These are phyloP conservation scores for Alternaria sp. DNA, from an alignment of 2,329 filamentous ascomycete genomes.

Conservation along the genomic window DNA sequence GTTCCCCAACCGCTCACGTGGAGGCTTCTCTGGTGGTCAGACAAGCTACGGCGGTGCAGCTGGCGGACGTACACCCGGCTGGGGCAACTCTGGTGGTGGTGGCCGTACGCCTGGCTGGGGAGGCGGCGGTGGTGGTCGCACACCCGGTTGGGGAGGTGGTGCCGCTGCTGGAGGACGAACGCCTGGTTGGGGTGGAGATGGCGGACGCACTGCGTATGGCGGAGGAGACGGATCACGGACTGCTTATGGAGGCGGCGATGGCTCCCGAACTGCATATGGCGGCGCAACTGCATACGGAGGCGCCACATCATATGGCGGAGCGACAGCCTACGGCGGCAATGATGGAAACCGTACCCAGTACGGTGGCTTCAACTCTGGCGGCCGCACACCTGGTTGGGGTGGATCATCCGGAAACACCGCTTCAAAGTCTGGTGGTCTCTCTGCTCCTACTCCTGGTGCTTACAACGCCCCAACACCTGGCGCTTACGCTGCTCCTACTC, in stretches of 20 bases:
- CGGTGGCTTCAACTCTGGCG: conserved; percentile 60
- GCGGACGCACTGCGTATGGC: conserved; percentile 59
- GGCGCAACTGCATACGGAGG: conserved; percentile 73
- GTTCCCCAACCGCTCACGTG: conserved; percentile 46
- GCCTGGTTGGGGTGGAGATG: conserved; percentile 40
- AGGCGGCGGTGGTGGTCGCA: conserved; percentile 53
- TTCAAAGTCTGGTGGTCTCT: conserved; percentile 37
- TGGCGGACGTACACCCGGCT: conserved; percentile 43
- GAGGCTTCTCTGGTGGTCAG: conserved; percentile 45
- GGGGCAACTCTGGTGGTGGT: conserved; percentile 48
- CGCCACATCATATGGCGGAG: conserved; percentile 74
- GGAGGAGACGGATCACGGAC: conserved; percentile 47
- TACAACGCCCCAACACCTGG: conserved; percentile 47
- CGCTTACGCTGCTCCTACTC: conserved; percentile 45
- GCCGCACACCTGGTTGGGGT: conserved; percentile 61
- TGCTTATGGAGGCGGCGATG: conserved; percentile 48
- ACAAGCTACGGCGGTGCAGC: conserved; percentile 50
- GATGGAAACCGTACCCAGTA: conserved; percentile 52
- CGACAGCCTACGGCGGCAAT: conserved; percentile 42
- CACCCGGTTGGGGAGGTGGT: conserved; percentile 55
- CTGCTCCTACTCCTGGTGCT: conserved; percentile 41
- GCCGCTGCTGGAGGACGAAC: conserved; percentile 48
- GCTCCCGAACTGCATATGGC: conserved; percentile 53
- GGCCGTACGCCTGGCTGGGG: conserved; percentile 56
- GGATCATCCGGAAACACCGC: conserved; percentile 53